Base-by-base conservation (phyloP, 2,329 filamentous ascomycete genomes). In the Talaromyces albobiverticillius region DNA sequence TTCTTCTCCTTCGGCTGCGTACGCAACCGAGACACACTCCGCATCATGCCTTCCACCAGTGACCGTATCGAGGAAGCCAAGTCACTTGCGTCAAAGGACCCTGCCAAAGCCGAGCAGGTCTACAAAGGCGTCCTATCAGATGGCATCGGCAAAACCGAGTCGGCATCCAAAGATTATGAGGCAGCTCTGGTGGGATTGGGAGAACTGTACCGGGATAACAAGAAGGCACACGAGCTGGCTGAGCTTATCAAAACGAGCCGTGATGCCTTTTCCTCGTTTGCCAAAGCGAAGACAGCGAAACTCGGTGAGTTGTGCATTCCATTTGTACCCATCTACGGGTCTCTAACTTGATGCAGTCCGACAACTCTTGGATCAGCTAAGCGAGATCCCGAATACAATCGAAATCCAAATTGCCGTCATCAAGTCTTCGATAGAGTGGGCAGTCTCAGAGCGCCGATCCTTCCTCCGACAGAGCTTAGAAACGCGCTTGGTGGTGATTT, bases 361-460 rank as follows among this genome's bases (percentile, higher is more conserved):
- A 64, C 91, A 96, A 76, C 85, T 99, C 23, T 88, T 99, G 72
- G 94, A 99, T 74, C 86, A 96, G 72, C 94, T 97, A 80, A 85
- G 89, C 66, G 84, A 88, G 67, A 96, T 97, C 65, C 94, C 95
- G 67, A 88, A 96, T 76, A 94, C 90, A 64, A 88, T 88, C 79
- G 94, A 99, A 71, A 89, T 87, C 70, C 94, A 99, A 78, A 91
- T 96, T 72, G 79, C 86, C 71, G 90, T 96, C 66, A 99, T 94
- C 68, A 96, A 96, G 77, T 96, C 94, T 76, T 97, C 91, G 79
- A 99, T 99, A 85, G 93, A 97, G 78, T 99, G 94, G 94, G 94
- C 94, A 46, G 90, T 93, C 52, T 89, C 90, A 50, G 91, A 97
- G 79, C 89, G 92, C 65, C 88, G 94, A 69, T 90, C 90, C 57